phyloP scores from a whole-genome alignment of 805 yeast genomes.

The Saturnispora sanitii region DNA sequence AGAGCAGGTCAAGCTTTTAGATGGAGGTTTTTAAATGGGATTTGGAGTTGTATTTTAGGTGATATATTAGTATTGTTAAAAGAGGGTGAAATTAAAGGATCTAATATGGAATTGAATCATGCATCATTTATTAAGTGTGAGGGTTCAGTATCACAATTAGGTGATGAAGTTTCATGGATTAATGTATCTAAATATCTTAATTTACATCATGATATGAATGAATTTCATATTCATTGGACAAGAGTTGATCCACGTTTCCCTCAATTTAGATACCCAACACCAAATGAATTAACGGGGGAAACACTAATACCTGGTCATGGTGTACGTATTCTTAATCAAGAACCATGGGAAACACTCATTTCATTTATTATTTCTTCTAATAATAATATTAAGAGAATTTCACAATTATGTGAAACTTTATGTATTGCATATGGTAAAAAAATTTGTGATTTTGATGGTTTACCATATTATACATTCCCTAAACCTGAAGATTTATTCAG shows the following conservation, averaged over 20 bases:
- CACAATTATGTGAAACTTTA: slow-evolving; percentile 80
- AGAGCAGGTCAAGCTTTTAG: slow-evolving; percentile 81
- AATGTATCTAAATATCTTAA: slow-evolving; percentile 54
- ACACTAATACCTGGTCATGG: slow-evolving; percentile 15
- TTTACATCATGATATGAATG: slow-evolving; percentile 42
- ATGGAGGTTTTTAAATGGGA: slow-evolving; percentile 56
- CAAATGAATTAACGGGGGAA: not conserved
- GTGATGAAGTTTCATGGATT: not conserved
- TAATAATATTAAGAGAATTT: slow-evolving; percentile 87
- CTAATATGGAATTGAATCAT: not conserved
- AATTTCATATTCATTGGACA: slow-evolving; percentile 56
- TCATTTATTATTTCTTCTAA: slow-evolving; percentile 94
- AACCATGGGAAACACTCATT: slow-evolving; percentile 92
- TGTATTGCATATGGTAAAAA: slow-evolving; percentile 61
- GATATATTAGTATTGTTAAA: slow-evolving; percentile 51
- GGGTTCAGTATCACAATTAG: no score
- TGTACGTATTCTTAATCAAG: slow-evolving; percentile 79
- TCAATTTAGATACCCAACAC: slow-evolving; percentile 9
- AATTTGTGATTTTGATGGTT: slow-evolving; percentile 43
- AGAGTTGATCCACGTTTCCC: slow-evolving; percentile 41
- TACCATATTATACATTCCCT: slow-evolving; percentile 67
- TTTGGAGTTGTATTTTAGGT: slow-evolving; percentile 56
- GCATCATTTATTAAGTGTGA: not conserved
- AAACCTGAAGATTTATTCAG: slow-evolving; percentile 40
- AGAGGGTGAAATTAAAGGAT: not conserved